Conservation (phyloP, 805 yeast species). For the Wickerhamomyces rabaulensis region DNA sequence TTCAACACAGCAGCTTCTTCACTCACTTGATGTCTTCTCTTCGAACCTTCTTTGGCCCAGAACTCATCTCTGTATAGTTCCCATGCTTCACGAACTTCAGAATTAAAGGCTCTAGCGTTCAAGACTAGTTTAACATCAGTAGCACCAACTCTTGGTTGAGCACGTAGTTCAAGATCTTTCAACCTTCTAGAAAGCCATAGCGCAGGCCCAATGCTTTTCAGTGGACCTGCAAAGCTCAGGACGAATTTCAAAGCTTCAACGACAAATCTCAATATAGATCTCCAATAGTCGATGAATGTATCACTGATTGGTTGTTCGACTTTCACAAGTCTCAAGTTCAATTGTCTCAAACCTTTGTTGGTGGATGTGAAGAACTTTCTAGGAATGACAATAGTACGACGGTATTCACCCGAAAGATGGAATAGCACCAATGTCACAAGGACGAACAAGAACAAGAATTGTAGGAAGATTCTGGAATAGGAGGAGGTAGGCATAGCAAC, state of each 20-base stretch:
- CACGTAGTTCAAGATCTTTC: constrained; percentile 26
- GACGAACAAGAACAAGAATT: constrained; percentile 56
- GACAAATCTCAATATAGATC: constrained; percentile 24
- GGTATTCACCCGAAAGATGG: constrained; percentile 86
- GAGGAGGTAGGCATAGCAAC: constrained; percentile 36
- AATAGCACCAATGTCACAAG: constrained; percentile 68
- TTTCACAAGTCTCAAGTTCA: constrained; percentile 73
- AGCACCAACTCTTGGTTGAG: constrained; percentile 66
- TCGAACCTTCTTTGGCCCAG: constrained; percentile 80
- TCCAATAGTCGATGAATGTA: constrained; percentile 27
- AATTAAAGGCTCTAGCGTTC: constrained; percentile 74
- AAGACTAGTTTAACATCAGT: constrained; percentile 76
- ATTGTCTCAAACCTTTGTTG: constrained; percentile 82
- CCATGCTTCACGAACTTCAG: constrained; percentile 90
- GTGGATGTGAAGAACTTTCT: constrained; percentile 75
- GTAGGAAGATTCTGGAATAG: constrained; percentile 31
- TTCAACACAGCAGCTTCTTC: background rate
- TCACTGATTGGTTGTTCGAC: constrained; percentile 39
- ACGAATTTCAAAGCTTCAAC: constrained; percentile 12
- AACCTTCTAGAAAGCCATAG: constrained; percentile 10
- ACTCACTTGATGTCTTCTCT: constrained; percentile 38
- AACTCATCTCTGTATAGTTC: constrained; percentile 89
- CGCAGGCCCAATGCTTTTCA: constrained; percentile 3
- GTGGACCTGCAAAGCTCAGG: constrained; percentile 10
- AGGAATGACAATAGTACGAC: constrained; percentile 77